Conservation (phyloP, 306 rosid genomes). For the Coriaria nepalensis region DNA sequence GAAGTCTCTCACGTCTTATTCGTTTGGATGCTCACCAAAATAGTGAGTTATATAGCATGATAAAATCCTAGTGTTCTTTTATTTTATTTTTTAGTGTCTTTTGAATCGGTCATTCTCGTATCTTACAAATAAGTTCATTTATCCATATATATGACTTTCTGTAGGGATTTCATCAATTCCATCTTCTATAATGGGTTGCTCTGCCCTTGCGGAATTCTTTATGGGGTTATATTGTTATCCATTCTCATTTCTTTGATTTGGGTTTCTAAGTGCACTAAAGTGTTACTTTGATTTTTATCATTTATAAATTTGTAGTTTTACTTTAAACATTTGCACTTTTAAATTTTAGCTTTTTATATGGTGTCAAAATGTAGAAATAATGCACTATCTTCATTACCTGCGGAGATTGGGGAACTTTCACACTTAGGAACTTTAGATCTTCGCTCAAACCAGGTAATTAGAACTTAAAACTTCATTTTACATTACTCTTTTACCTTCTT, state of each 20-base stretch:
- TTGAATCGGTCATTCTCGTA: too few species aligned
- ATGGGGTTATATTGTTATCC: constrained; percentile 59
- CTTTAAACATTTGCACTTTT: constrained; percentile 13
- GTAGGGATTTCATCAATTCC: constrained; percentile 81
- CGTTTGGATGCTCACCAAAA: constrained; percentile 78
- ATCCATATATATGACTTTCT: constrained; percentile 10
- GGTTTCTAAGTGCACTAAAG: constrained; percentile 10
- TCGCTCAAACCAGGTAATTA: constrained; percentile 73
- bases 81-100: neutral
- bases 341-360: constrained; percentile 12
- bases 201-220: constrained; percentile 65
- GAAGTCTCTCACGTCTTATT: constrained; percentile 66
- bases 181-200: constrained; percentile 51
- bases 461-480: constrained; percentile 9
- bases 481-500: neutral
- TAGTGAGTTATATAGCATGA: constrained; percentile 41
- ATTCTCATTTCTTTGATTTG: constrained; percentile 18
- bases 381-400: constrained; percentile 49
- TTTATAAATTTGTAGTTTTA: too few species aligned
- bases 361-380: constrained; percentile 48
- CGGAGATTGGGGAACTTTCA: constrained; percentile 62
- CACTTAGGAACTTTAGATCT: constrained; percentile 80
- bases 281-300: too few species aligned
- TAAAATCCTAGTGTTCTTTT: neutral
- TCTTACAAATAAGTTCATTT: too few species aligned